phyloP scores from a whole-genome alignment of 306 rosid species.

The Cicer arietinum region DNA sequence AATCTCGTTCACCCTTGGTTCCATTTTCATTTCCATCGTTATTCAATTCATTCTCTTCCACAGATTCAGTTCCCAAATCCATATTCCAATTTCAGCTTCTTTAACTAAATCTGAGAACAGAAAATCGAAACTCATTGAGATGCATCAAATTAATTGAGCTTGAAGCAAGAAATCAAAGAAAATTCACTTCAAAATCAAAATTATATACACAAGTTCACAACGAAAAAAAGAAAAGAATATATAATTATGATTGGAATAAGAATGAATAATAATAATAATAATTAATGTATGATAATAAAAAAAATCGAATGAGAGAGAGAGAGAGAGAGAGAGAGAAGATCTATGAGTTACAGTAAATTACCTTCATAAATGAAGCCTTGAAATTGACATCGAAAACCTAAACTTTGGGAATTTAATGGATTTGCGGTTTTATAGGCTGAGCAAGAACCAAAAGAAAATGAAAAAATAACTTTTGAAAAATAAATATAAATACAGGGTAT shows the following conservation, averaged over 20 bases:
- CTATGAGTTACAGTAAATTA: constrained; percentile 38
- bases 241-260: background rate
- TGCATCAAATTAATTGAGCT: constrained; percentile 41
- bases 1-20: constrained; percentile 32
- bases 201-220: background rate
- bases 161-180: constrained; percentile 37
- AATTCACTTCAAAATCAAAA: constrained; percentile 30
- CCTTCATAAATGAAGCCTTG: constrained; percentile 54
- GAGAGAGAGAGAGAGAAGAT: constrained; percentile 28
- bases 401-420: constrained; percentile 45
- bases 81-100: constrained; percentile 46
- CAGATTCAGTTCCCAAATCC: constrained; percentile 81
- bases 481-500: too few relatives aligned
- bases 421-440: constrained; percentile 47
- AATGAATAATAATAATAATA: background rate
- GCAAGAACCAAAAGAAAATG: constrained; percentile 19
- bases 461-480: too few relatives aligned
- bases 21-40: constrained; percentile 50
- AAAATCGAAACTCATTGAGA: constrained; percentile 35
- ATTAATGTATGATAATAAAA: background rate
- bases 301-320: constrained; percentile 30
- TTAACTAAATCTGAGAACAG: constrained; percentile 30
- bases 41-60: constrained; percentile 64
- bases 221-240: background rate
- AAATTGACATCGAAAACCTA: constrained; percentile 58